phyloP scores from a whole-genome alignment of 352 stramenopile genomes.

The Blastocystis sp. region DNA sequence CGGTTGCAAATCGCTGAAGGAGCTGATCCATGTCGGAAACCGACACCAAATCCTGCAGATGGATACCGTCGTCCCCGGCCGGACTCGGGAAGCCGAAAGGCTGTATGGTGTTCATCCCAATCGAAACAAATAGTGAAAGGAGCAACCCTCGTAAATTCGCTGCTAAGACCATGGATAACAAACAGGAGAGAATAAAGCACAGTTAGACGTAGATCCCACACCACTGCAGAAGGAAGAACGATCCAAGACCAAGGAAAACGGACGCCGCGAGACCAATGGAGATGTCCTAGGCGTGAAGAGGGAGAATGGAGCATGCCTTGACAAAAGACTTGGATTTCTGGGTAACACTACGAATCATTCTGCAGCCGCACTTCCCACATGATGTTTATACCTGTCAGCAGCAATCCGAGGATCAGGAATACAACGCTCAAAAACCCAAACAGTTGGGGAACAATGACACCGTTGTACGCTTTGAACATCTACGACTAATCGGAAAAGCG shows the following conservation, averaged over 20 bases:
- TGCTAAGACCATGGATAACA: slow-evolving; percentile 1
- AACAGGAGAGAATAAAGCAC: not conserved
- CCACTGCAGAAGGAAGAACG: slow-evolving; percentile 69
- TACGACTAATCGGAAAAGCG: not conserved
- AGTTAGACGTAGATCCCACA: slow-evolving; percentile 70
- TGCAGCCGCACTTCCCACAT: not conserved
- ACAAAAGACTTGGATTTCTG: slow-evolving; percentile 65
- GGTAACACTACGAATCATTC: slow-evolving; percentile 32
- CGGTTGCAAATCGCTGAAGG: not conserved
- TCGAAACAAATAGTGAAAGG: no score
- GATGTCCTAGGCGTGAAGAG: slow-evolving; percentile 32
- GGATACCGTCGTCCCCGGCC: no score
- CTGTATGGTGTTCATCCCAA: no score
- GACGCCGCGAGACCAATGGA: slow-evolving; percentile 52
- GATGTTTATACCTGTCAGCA: slow-evolving; percentile 58
- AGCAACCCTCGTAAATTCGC: not conserved
- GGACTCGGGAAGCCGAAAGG: no score
- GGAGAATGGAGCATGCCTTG: slow-evolving; percentile 14
- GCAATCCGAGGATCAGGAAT: slow-evolving; percentile 39
- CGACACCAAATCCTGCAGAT: no score
- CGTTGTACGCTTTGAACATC: slow-evolving; percentile 67
- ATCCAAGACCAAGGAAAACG: slow-evolving; percentile 65
- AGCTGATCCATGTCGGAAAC: not conserved
- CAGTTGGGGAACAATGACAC: slow-evolving; percentile 59
- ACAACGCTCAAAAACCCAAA: slow-evolving; percentile 65